phyloP scores from a whole-genome alignment of 345 rosid genomes.

The Limnanthes douglasii region DNA sequence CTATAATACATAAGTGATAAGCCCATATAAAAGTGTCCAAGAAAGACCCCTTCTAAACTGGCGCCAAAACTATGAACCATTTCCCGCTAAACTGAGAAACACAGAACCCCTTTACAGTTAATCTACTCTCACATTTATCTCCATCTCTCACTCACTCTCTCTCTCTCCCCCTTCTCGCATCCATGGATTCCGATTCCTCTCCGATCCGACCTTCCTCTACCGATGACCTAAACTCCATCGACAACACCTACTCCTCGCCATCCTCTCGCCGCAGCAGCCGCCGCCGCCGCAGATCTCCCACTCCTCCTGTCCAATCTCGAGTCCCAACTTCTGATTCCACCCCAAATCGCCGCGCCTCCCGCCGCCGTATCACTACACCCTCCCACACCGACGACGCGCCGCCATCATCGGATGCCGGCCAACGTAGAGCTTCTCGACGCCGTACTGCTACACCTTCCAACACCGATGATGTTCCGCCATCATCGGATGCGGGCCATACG shows the following conservation, averaged over 20 bases:
- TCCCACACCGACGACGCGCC: constrained; percentile 14
- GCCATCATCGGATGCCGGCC: constrained; percentile 60
- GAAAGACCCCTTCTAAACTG: constrained; percentile 14
- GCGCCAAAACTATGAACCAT: constrained; percentile 33
- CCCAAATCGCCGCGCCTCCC: constrained; percentile 32
- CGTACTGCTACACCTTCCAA: constrained; percentile 21
- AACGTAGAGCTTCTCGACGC: constrained; percentile 10
- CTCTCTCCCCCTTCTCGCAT: constrained; percentile 9
- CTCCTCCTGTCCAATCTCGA: constrained; percentile 24
- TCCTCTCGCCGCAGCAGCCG: constrained; percentile 14
- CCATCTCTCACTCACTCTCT: not conserved
- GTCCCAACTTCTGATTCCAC: constrained; percentile 30
- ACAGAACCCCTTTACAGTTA: constrained; percentile 8
- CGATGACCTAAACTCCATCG: constrained; percentile 41
- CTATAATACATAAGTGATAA: too few species aligned
- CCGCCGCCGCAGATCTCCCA: constrained; percentile 8
- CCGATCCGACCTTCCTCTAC: constrained; percentile 56
- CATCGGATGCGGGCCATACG: constrained; percentile 40
- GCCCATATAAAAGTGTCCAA: too few species aligned
- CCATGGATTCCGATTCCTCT: constrained; percentile 67
- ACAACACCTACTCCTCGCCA: constrained; percentile 47
- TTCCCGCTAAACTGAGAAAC: constrained; percentile 13
- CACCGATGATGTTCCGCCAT: constrained; percentile 22
- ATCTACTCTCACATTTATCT: not conserved
- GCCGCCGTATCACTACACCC: constrained; percentile 16